A percentile compares a stretch with the other conserved stretches of the same genome.
These are phyloP conservation scores for Talaromyces piceae DNA, from an alignment of 2,329 filamentous ascomycete genomes.

Conservation along the genomic window DNA sequence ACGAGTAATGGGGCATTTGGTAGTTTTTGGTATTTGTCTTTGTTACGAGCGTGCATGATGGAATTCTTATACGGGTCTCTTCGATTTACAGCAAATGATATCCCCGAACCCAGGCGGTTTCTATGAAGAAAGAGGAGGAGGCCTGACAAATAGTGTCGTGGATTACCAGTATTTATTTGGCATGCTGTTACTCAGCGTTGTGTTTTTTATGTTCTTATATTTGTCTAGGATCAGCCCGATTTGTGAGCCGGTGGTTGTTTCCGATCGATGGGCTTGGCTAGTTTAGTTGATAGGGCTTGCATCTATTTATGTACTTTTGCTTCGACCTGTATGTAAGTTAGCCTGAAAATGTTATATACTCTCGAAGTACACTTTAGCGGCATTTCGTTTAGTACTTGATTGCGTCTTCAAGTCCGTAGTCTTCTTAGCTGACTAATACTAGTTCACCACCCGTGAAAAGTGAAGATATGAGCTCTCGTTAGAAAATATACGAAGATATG, in stretches of 20 bases:
- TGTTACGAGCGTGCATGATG: neutral
- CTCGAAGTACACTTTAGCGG: too few relatives aligned
- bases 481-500: too few relatives aligned
- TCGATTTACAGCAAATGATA: conserved; percentile 8
- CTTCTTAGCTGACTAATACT: too few relatives aligned
- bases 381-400: too few relatives aligned
- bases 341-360: neutral
- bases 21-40: neutral
- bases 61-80: conserved; percentile 5
- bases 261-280: neutral
- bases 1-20: conserved; percentile 30
- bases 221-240: neutral
- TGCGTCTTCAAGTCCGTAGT: too few relatives aligned
- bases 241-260: neutral
- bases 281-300: conserved; percentile 1
- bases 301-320: conserved; percentile 2
- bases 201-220: neutral
- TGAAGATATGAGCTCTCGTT: too few relatives aligned
- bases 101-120: conserved; percentile 5
- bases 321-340: conserved; percentile 8
- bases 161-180: conserved; percentile 4
- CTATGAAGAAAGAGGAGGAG: conserved; percentile 1
- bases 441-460: too few relatives aligned
- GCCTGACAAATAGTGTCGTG: conserved; percentile 4
- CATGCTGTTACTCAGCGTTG: conserved; percentile 1